These are phyloP conservation scores for Plasmodium relictum DNA, from an alignment of 169 alveolate species.

Conservation along the genomic window DNA sequence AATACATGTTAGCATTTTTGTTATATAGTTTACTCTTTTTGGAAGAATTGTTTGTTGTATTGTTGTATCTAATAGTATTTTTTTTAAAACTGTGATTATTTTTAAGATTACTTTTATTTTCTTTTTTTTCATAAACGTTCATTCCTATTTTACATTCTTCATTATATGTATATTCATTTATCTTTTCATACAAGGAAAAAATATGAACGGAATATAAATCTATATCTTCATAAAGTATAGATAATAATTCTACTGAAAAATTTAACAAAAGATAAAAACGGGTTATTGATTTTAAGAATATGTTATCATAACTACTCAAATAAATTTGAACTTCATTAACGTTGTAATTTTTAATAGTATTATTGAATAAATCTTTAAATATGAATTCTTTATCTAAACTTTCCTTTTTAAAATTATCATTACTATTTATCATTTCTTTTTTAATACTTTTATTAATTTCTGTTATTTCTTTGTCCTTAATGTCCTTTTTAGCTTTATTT, in stretches of 20 bases:
- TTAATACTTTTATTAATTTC: constrained; percentile 1
- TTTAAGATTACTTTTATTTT: not conserved
- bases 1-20: not conserved
- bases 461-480: constrained; percentile 21
- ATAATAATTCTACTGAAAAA: constrained; percentile 46
- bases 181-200: constrained; percentile 26
- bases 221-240: constrained; percentile 36
- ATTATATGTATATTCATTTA: constrained; percentile 4
- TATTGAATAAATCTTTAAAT: constrained; percentile 48
- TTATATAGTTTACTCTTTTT: not conserved
- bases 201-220: constrained; percentile 50
- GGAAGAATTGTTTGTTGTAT: not conserved
- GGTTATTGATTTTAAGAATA: constrained; percentile 54
- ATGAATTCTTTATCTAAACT: constrained; percentile 36
- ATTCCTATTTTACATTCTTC: not conserved
- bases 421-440: not conserved
- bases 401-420: not conserved
- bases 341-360: constrained; percentile 29
- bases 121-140: not conserved
- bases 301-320: constrained; percentile 56
- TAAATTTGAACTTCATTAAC: constrained; percentile 40
- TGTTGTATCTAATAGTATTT: too few species aligned
- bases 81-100: not conserved
- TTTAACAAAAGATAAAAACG: constrained; percentile 52
- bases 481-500: constrained; percentile 18